A percentile compares a stretch with the other conserved stretches of the same genome.
Evolutionary conservation across 2,329 filamentous ascomycete genomes (phyloP).

Genomic region (Phaeosphaeria sp.): DNA sequence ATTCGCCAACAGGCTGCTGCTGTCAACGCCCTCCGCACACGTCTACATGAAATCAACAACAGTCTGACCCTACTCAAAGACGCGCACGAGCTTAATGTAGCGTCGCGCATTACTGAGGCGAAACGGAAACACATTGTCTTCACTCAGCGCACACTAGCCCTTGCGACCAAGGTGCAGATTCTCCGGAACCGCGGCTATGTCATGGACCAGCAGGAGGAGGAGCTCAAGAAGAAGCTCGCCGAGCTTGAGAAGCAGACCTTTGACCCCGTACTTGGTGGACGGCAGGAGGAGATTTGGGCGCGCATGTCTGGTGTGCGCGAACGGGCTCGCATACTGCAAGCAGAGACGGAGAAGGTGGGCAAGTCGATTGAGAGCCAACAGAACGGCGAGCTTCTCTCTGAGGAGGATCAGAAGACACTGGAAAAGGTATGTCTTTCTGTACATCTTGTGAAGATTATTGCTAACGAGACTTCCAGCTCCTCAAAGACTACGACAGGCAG

Average conservation of each 20-base stretch:
- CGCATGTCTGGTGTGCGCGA: conserved; percentile 76
- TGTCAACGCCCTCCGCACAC: conserved; percentile 71
- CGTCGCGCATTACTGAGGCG: conserved; percentile 75
- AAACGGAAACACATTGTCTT: conserved; percentile 75
- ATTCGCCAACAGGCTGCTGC: conserved; percentile 75
- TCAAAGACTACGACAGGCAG: conserved; percentile 83
- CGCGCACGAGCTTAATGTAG: conserved; percentile 77
- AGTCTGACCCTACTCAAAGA: conserved; percentile 74
- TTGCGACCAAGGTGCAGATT: conserved; percentile 82
- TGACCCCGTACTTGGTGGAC: conserved; percentile 75
- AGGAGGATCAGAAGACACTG: conserved; percentile 73
- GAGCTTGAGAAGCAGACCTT: conserved; percentile 72
- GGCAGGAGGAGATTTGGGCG: conserved; percentile 87
- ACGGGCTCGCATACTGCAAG: conserved; percentile 73
- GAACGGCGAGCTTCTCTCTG: conserved; percentile 61
- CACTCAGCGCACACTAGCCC: conserved; percentile 73
- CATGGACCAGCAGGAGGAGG: conserved; percentile 79
- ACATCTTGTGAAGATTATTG: neutral
- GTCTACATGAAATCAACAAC: conserved; percentile 80
- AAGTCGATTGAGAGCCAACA: conserved; percentile 55
- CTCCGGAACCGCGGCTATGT: conserved; percentile 82
- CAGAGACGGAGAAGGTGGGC: conserved; percentile 74
- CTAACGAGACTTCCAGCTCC: conserved; percentile 59
- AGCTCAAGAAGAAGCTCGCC: conserved; percentile 74
- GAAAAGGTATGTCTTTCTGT: conserved; percentile 67